Evolutionary conservation across 495 filamentous ascomycete genomes (phyloP).

Genomic region (Talaromyces adpressus): DNA sequence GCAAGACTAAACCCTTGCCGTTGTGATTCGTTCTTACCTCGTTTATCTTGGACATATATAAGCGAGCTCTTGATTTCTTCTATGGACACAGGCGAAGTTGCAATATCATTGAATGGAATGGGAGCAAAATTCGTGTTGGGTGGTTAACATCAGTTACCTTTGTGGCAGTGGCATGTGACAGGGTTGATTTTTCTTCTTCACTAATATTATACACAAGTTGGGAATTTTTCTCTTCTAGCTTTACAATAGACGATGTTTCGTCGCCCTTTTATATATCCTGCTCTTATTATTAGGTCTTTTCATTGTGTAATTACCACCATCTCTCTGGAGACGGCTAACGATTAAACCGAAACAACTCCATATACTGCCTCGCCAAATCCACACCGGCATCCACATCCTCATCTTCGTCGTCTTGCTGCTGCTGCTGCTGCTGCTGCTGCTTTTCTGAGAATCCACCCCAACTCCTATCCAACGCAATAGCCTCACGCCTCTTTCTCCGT

Average conservation of each 20-base stretch:
- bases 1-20: not conserved
- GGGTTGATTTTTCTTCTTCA: not conserved
- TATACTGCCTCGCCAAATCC: constrained; percentile 41
- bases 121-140: not conserved
- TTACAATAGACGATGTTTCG: not conserved
- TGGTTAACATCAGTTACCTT: not conserved
- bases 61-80: constrained; percentile 1
- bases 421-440: constrained; percentile 5
- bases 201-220: not conserved
- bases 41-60: constrained; percentile 5
- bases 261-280: no score
- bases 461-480: constrained; percentile 3
- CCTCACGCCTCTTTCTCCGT: not conserved
- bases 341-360: constrained; percentile 42
- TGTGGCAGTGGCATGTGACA: not conserved
- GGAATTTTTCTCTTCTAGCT: not conserved
- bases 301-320: not conserved
- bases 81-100: not conserved
- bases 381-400: constrained; percentile 32
- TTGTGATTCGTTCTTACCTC: constrained; percentile 1
- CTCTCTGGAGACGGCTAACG: constrained; percentile 15
- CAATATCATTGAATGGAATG: not conserved
- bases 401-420: constrained; percentile 14
- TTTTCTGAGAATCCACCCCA: constrained; percentile 1
- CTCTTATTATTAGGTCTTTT: not conserved